These are phyloP conservation scores for Penicillium desertorum DNA, from an alignment of 495 filamentous ascomycete species.

Conservation along the genomic window DNA sequence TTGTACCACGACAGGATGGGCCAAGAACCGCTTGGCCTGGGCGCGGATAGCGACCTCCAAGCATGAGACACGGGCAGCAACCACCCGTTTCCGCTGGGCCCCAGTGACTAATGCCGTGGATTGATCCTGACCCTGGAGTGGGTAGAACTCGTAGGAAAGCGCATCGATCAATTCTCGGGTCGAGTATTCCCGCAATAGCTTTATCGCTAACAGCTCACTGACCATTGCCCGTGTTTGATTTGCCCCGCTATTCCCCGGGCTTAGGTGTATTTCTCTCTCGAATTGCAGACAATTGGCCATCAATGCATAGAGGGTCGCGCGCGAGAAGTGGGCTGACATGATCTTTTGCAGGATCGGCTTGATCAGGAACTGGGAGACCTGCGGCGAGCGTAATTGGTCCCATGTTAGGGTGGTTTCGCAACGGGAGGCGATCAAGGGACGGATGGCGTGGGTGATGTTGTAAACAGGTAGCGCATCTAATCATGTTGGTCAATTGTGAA, in stretches of 20 bases:
- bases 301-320: constrained; percentile 82
- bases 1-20: constrained; percentile 85
- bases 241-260: constrained; percentile 78
- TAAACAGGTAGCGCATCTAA: constrained; percentile 81
- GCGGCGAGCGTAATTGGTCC: constrained; percentile 91
- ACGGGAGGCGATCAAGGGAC: constrained; percentile 72
- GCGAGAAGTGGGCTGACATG: constrained; percentile 72
- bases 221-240: constrained; percentile 81
- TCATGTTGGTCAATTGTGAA: constrained; percentile 14
- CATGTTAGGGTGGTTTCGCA: constrained; percentile 93
- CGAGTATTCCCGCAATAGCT: constrained; percentile 82
- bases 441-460: constrained; percentile 83
- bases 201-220: constrained; percentile 88
- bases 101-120: constrained; percentile 36
- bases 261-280: constrained; percentile 75
- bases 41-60: constrained; percentile 90
- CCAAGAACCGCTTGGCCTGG: constrained; percentile 82
- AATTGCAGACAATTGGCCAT: constrained; percentile 95
- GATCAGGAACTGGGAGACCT: constrained; percentile 91
- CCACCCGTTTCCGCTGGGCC: constrained; percentile 38
- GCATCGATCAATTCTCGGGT: constrained; percentile 88
- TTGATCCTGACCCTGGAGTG: constrained; percentile 73
- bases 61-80: constrained; percentile 76
- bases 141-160: constrained; percentile 90
- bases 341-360: constrained; percentile 90